Percentiles rank a stretch among this genome's conserved stretches.
phyloP scores from a whole-genome alignment of 306 rosid species.

The Purshia tridentata region DNA sequence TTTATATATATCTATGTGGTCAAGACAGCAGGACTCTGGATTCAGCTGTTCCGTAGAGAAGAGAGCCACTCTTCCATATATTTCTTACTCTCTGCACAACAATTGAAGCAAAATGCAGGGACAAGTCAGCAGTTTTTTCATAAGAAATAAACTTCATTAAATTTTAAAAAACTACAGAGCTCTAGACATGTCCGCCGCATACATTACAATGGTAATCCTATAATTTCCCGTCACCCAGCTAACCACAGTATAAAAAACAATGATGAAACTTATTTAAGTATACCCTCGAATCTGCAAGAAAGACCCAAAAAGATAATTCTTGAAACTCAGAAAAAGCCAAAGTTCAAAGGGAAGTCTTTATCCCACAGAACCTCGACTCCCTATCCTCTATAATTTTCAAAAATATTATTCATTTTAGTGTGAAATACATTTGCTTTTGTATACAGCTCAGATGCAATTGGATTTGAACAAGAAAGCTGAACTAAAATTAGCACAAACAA shows the following conservation, averaged over 20 bases:
- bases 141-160: not conserved
- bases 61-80: slow-evolving; percentile 82
- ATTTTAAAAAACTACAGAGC: not conserved
- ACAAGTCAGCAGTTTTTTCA: slow-evolving; percentile 11
- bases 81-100: slow-evolving; percentile 69
- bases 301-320: not conserved
- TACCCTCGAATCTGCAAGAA: not conserved
- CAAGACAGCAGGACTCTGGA: not conserved
- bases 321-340: not conserved
- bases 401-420: not conserved
- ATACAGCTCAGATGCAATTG: not conserved
- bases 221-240: not conserved
- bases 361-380: not conserved
- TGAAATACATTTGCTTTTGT: not conserved
- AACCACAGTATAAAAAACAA: not conserved
- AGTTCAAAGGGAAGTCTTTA: not conserved
- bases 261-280: not conserved
- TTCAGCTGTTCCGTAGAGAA: slow-evolving; percentile 64
- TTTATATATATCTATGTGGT: too few relatives aligned
- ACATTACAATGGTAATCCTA: not conserved
- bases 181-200: not conserved
- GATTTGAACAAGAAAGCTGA: not conserved
- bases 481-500: not conserved
- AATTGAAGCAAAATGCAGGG: slow-evolving; percentile 25
- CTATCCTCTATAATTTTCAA: not conserved